These are phyloP conservation scores for Prunus kanzakura DNA, from an alignment of 306 rosid species.

Conservation along the genomic window DNA sequence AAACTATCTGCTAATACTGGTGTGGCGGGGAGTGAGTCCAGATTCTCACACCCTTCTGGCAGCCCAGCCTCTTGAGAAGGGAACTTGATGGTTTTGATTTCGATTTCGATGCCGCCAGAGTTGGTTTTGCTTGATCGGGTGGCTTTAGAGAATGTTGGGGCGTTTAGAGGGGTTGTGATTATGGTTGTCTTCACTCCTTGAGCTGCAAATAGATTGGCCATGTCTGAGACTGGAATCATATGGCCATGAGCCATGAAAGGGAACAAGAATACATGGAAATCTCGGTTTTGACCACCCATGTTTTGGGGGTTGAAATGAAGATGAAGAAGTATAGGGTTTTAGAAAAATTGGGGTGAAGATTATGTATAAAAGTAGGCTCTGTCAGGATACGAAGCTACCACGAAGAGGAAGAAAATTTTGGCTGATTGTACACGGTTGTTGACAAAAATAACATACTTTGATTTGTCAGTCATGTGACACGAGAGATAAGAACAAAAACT, in stretches of 20 bases:
- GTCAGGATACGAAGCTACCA: no score
- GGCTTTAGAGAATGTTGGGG: slow-evolving; percentile 5
- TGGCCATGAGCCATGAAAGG: slow-evolving; percentile 35
- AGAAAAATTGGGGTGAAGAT: no score
- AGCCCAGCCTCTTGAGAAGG: slow-evolving; percentile 34
- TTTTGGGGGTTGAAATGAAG: slow-evolving; percentile 16
- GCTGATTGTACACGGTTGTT: no score
- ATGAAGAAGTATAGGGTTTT: no score
- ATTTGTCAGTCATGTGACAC: no score
- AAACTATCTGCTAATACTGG: not conserved
- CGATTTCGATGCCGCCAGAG: not conserved
- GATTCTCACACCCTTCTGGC: slow-evolving; percentile 48
- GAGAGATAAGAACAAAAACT: no score
- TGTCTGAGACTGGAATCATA: slow-evolving; percentile 29
- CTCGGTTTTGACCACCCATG: not conserved
- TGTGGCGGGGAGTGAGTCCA: slow-evolving; percentile 3
- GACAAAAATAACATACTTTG: no score
- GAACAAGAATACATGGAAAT: slow-evolving; percentile 33
- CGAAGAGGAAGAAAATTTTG: no score
- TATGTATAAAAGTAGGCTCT: no score
- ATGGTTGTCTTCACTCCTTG: slow-evolving; percentile 26
- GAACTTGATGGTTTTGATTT: slow-evolving; percentile 25
- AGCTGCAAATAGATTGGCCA: slow-evolving; percentile 27
- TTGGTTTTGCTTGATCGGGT: not conserved
- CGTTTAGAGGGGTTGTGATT: slow-evolving; percentile 27